Evolutionary conservation across 2,329 filamentous ascomycete species (phyloP).

Genomic region (Colletotrichum tabaci): DNA sequence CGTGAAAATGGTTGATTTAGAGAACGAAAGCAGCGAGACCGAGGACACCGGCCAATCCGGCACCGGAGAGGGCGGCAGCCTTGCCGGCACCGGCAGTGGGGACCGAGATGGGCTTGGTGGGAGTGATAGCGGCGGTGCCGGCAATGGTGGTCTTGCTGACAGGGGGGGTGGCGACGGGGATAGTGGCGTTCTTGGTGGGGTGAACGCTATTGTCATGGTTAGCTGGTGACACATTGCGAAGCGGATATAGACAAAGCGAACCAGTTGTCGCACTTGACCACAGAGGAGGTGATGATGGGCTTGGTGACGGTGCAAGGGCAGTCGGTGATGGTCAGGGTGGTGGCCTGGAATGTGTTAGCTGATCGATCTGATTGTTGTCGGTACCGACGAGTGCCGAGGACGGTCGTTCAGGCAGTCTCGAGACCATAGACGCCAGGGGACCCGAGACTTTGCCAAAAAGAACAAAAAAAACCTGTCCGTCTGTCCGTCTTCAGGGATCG

Average conservation of each 20-base stretch:
- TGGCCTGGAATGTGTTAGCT: constrained; percentile 63
- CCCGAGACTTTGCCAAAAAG: constrained; percentile 35
- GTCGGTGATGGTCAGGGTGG: constrained; percentile 79
- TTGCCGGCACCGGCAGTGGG: constrained; percentile 71
- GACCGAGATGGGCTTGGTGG: constrained; percentile 53
- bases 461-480: neutral
- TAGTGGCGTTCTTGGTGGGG: constrained; percentile 44
- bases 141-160: constrained; percentile 48
- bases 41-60: constrained; percentile 72
- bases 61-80: constrained; percentile 70
- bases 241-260: constrained; percentile 47
- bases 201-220: constrained; percentile 34
- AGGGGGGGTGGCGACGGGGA: constrained; percentile 48
- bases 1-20: constrained; percentile 63
- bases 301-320: constrained; percentile 79
- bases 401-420: neutral
- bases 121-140: constrained; percentile 50
- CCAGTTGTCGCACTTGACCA: constrained; percentile 69
- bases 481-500: neutral
- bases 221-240: neutral
- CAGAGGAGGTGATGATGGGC: constrained; percentile 68
- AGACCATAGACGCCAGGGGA: constrained; percentile 52
- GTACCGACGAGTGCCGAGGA: neutral
- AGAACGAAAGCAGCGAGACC: constrained; percentile 72
- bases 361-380: neutral